Evolutionary conservation across 148 eudicot species (phyloP), one percentile per base, ranked within the genome.

Genomic region (Chenopodium berlandieri): DNA sequence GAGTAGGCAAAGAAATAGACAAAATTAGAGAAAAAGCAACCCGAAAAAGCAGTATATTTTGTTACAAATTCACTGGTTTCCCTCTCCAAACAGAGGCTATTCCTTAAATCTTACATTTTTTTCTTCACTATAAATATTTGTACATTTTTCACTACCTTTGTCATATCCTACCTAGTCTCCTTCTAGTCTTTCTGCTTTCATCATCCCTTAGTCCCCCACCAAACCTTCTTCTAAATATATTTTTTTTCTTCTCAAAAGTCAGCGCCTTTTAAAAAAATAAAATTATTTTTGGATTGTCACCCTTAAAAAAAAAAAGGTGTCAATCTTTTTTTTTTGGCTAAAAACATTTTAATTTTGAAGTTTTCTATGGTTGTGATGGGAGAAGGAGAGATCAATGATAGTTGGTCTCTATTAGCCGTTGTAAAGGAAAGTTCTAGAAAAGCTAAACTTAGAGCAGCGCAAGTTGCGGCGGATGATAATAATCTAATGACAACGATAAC

Each of bases 341-440:
- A 16, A 58, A 52, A 56, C 19, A 56, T 17, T 17, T 56, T 56
- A 56, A 52, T 10, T 52, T 62, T 17, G 63, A 58, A 58, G 63
- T 58, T 62, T 62, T 17, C 23, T 62, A 66, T 5, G 30, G 23
- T 40, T 19, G 7, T 71, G 52, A 71, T 71, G 75, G 75, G 75
- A 40, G 77, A 60, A 9, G n/a, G 14, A 20, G 72, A 80, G 2
- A 52, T 62, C 69, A 71, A 50, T 8, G 83, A 84, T 52, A 23
- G 69, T 27, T 84, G 86, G 86, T 84, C 86, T 81, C 60, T 84
- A 5, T 27, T 71, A 27, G 83, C 81, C 13, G 70, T 84, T 1
- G 81, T 84, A 3, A 72, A 66, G 23, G 86, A 84, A 44, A 81
- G 84, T 52, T 31, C 78, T 54, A 77, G 77, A 20, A 84, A 71